Base-by-base conservation (phyloP, 805 yeast genomes). In the Myxozyma nipponensis region DNA sequence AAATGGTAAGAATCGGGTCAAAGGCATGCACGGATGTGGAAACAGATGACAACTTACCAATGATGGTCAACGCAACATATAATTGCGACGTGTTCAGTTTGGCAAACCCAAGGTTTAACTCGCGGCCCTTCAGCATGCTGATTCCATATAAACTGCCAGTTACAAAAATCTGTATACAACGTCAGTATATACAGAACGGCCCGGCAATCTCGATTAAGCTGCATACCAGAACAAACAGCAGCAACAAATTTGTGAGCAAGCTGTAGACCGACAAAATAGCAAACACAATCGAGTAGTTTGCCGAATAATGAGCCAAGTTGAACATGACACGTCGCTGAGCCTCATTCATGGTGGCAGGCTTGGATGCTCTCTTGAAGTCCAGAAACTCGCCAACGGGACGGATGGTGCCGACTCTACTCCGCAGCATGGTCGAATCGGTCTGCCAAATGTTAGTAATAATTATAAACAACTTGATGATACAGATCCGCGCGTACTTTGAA, bases 351-450 rank as follows among this genome's bases (percentile, higher is more conserved):
- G 88, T 89, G 47, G 79, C 81, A 19, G 99, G 99, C 67, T 88
- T 89, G 34, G 95, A 85, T 55, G 93, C 69, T 66, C 95, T 83
- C 69, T 89, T 85, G 64, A 86, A 70, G 67, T 93, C 97, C 65
- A 93, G 87, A 66, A 93, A 93, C 67, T 93, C 98, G 69, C 84
- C 93, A 38, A 95, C 90, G 34, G 97, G 87, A 65, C 86, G 83
- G 54, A 93, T 44, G 5, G 47, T 32, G 25, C 58, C 58, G 19
- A 54, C 54, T 3, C 44, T 36, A 3, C 42, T 42, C 28, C 50
- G 49, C 22, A 54, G 47, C 22, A 54, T 36, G 4, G 52, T 42
- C 35, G 58, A 54, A 43, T 54, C 58, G 41, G 53, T 44, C 56
- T 54, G 26, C 7, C 13, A 28, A 35, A 35, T 35, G 38, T 35